Conservation (phyloP, 2,329 filamentous ascomycete species). For the Plectosphaerella sp. region DNA sequence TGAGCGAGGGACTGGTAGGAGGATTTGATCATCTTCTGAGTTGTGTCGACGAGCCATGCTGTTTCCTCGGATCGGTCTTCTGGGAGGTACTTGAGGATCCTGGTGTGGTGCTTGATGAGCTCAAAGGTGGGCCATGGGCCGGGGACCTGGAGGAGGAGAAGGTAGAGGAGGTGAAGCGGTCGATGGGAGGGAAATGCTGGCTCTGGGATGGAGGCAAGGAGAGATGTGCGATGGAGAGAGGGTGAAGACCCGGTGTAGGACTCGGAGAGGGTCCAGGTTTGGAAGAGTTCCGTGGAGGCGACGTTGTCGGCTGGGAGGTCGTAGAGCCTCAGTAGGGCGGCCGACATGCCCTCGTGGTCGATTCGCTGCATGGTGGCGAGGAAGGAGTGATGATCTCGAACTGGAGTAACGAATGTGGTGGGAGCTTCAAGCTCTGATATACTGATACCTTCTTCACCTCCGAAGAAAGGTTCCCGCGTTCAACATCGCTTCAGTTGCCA, state of each 20-base stretch:
- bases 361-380: too few relatives aligned
- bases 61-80: constrained; percentile 14
- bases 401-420: too few relatives aligned
- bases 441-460: too few relatives aligned
- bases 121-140: constrained; percentile 21
- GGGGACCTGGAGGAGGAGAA: constrained; percentile 16
- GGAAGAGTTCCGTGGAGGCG: background rate
- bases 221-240: constrained; percentile 1
- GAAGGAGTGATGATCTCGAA: too few relatives aligned
- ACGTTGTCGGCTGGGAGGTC: background rate
- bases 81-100: constrained; percentile 31
- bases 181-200: constrained; percentile 13
- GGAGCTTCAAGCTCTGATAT: too few relatives aligned
- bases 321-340: background rate
- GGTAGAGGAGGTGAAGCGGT: constrained; percentile 19
- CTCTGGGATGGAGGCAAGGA: constrained; percentile 17
- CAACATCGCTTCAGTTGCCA: too few relatives aligned
- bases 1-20: constrained; percentile 34
- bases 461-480: too few relatives aligned
- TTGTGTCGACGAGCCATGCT: constrained; percentile 13
- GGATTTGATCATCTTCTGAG: constrained; percentile 17
- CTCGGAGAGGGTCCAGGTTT: background rate
- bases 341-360: background rate
- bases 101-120: constrained; percentile 26
- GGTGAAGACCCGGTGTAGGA: background rate